Conservation (phyloP, 306 rosid species). For the Astragalus membranaceus region DNA sequence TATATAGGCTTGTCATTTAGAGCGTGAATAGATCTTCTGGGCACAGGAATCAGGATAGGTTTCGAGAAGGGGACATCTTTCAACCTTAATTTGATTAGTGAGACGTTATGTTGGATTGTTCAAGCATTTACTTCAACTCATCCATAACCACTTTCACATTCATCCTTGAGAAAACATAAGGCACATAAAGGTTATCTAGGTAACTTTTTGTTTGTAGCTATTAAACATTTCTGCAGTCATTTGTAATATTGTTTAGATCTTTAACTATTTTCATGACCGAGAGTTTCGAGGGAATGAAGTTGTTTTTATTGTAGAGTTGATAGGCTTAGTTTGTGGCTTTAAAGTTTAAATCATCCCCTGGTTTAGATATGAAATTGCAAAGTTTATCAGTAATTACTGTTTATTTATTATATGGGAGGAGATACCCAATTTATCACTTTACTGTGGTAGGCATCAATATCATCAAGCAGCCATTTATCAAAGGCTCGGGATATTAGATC, state of each 20-base stretch:
- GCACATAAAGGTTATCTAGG: not conserved
- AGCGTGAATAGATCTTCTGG: not conserved
- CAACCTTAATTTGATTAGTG: not conserved
- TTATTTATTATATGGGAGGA: not conserved
- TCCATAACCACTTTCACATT: not conserved
- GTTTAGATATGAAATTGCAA: not conserved
- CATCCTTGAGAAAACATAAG: not conserved
- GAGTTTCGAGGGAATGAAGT: not conserved
- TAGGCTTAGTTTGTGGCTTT: not conserved
- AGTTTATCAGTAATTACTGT: not conserved
- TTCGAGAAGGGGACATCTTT: not conserved
- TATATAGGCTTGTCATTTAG: not conserved
- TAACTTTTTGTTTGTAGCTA: not conserved
- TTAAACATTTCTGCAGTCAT: not conserved
- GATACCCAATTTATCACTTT: not conserved
- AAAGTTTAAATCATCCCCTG: not conserved
- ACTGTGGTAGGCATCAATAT: constrained; percentile 31
- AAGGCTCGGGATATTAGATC: constrained; percentile 59
- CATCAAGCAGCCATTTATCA: constrained; percentile 29
- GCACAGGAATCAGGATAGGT: not conserved
- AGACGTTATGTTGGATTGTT: not conserved
- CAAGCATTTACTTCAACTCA: not conserved
- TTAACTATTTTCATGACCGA: not conserved
- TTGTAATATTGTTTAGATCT: not conserved
- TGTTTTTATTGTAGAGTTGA: not conserved